phyloP scores from a whole-genome alignment of 306 rosid species.

The Heteromeles arbutifolia region DNA sequence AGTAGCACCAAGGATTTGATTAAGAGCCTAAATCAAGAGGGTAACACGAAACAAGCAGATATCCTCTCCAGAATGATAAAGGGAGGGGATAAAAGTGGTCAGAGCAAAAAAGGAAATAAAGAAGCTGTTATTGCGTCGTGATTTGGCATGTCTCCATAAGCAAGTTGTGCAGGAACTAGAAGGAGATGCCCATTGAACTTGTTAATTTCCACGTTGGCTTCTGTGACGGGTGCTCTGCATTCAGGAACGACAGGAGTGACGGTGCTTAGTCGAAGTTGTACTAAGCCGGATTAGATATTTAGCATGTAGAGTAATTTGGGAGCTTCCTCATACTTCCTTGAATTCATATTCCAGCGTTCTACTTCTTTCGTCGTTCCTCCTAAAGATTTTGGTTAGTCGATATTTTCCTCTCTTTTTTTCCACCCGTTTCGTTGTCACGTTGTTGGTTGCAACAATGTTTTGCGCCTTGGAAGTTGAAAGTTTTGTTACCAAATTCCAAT shows the following conservation, averaged over 20 bases:
- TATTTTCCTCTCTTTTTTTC: not conserved
- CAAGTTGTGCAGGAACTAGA: not conserved
- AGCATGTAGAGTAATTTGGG: not conserved
- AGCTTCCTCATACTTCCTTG: not conserved
- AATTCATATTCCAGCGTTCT: not conserved
- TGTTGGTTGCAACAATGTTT: not conserved
- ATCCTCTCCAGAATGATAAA: constrained; percentile 71
- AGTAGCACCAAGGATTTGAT: constrained; percentile 59
- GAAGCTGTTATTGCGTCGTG: constrained; percentile 34
- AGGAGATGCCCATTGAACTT: not conserved
- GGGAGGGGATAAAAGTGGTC: constrained; percentile 25
- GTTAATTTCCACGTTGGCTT: not conserved
- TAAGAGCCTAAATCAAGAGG: constrained; percentile 69
- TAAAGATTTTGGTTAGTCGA: not conserved
- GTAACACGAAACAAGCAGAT: constrained; percentile 95
- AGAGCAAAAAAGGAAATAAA: constrained; percentile 41
- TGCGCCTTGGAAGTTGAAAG: not conserved
- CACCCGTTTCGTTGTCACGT: not conserved
- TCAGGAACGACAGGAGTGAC: not conserved
- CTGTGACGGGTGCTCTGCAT: not conserved
- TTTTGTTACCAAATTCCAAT: not conserved
- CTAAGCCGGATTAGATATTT: not conserved
- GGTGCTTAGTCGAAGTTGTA: not conserved
- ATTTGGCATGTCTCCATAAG: constrained; percentile 18
- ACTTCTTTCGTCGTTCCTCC: not conserved